Percentiles rank a stretch among this genome's conserved stretches.
phyloP scores from a whole-genome alignment of 805 yeast species.

The Clavispora asparagi region DNA sequence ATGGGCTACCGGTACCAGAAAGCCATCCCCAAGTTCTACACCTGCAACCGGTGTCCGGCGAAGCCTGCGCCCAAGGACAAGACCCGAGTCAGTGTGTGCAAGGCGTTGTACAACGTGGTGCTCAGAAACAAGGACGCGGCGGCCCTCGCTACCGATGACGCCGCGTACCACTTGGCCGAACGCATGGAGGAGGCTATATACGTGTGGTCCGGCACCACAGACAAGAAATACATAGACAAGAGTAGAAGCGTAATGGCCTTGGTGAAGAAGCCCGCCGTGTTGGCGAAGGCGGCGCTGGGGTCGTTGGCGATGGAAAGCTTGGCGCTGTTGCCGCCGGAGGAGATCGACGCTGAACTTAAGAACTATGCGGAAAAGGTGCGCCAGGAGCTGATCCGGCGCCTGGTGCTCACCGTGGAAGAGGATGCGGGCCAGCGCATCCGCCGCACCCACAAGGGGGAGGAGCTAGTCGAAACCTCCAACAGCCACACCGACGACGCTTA shows the following conservation, averaged over 20 bases:
- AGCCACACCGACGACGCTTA: conserved; percentile 21
- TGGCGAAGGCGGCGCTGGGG: conserved; percentile 52
- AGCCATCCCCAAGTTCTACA: conserved; percentile 43
- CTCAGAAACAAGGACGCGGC: conserved; percentile 28
- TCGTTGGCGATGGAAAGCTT: conserved; percentile 52
- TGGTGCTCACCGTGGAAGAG: conserved; percentile 56
- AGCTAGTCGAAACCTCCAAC: conserved; percentile 50
- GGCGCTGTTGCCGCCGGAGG: conserved; percentile 64
- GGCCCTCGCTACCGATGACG: conserved; percentile 20
- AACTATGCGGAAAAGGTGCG: conserved; percentile 67
- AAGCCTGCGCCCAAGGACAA: conserved; percentile 20
- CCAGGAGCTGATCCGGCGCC: conserved; percentile 60
- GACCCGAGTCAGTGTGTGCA: conserved; percentile 45
- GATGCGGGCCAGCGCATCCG: conserved; percentile 56
- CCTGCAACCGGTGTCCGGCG: conserved; percentile 53
- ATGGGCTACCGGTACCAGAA: conserved; percentile 42
- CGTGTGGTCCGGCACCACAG: conserved; percentile 25
- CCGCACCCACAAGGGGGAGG: conserved; percentile 87
- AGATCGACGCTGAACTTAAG: conserved; percentile 74
- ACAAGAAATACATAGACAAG: conserved; percentile 55
- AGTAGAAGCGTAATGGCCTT: conserved; percentile 63
- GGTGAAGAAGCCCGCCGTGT: conserved; percentile 53
- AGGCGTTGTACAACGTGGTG: conserved; percentile 47
- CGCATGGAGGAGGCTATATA: conserved; percentile 49
- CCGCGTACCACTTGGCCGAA: conserved; percentile 43